Conservation (phyloP, 1,284 basidiomycete genomes). For the Lentinus polychrous region DNA sequence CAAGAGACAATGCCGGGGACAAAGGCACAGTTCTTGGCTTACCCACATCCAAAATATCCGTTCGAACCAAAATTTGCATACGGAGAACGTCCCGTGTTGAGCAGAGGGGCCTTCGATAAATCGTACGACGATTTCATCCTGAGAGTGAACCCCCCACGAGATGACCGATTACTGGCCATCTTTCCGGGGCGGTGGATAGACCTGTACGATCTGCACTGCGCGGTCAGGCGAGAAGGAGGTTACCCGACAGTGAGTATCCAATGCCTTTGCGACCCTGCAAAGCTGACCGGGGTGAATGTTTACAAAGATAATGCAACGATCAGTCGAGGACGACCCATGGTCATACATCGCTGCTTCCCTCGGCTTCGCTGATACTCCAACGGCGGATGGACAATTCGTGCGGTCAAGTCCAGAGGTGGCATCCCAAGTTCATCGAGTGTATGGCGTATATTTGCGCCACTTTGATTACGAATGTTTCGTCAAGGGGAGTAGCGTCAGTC, state of each 20-base stretch:
- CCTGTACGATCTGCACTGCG: constrained; percentile 46
- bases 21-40: no score
- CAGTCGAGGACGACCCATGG: constrained; percentile 43
- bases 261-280: constrained; percentile 2
- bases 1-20: background rate
- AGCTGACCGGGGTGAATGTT: background rate
- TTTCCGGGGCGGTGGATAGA: constrained; percentile 51
- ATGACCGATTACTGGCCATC: constrained; percentile 33
- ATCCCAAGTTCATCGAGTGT: constrained; percentile 50
- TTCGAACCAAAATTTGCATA: background rate
- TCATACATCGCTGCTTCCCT: constrained; percentile 55
- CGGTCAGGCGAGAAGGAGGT: constrained; percentile 54
- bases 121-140: constrained; percentile 42
- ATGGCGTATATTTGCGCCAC: constrained; percentile 45
- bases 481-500: constrained; percentile 13
- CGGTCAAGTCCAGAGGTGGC: constrained; percentile 54
- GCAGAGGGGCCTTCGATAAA: constrained; percentile 42
- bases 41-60: background rate
- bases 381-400: constrained; percentile 45
- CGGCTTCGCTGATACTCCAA: constrained; percentile 56
- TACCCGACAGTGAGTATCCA: constrained; percentile 33
- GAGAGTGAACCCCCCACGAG: constrained; percentile 32
- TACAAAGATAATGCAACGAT: constrained; percentile 34
- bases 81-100: constrained; percentile 20
- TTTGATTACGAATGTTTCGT: constrained; percentile 53